These are phyloP conservation scores for Suillus brevipes DNA, from an alignment of 768 basidiomycete genomes.

Conservation along the genomic window DNA sequence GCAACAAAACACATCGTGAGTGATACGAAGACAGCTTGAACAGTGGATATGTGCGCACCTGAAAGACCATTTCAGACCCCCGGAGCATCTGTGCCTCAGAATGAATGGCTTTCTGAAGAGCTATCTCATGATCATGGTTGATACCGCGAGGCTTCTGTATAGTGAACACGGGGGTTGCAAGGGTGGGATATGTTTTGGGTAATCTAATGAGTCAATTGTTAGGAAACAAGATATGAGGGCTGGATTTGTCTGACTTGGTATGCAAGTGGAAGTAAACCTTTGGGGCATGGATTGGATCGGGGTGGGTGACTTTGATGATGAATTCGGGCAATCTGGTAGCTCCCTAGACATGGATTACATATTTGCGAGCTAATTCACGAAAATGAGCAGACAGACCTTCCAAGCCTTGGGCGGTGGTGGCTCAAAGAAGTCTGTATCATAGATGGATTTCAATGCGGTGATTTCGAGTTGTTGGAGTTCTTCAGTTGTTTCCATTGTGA, in stretches of 20 bases:
- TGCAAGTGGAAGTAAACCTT: slow-evolving; percentile 68
- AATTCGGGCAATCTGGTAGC: slow-evolving; percentile 74
- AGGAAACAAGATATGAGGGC: not conserved
- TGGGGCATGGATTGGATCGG: slow-evolving; percentile 52
- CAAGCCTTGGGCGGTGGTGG: slow-evolving; percentile 77
- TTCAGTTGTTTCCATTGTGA: slow-evolving; percentile 68
- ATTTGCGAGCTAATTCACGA: slow-evolving; percentile 1
- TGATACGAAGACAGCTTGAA: slow-evolving; percentile 4
- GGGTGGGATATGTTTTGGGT: slow-evolving; percentile 79
- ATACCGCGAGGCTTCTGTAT: slow-evolving; percentile 70
- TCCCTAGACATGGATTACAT: slow-evolving; percentile 42
- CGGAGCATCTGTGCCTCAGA: slow-evolving; percentile 62
- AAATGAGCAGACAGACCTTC: slow-evolving; percentile 54
- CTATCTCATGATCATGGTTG: slow-evolving; percentile 53
- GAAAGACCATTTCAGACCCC: slow-evolving; percentile 79
- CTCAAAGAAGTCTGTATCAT: slow-evolving; percentile 74
- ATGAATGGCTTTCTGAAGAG: slow-evolving; percentile 59
- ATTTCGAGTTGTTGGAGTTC: slow-evolving; percentile 72
- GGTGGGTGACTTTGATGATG: slow-evolving; percentile 69
- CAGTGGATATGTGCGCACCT: slow-evolving; percentile 42
- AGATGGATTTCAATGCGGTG: slow-evolving; percentile 77
- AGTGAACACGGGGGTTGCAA: slow-evolving; percentile 66
- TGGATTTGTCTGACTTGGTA: slow-evolving; percentile 54
- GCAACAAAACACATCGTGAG: not conserved
- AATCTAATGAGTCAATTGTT: slow-evolving; percentile 45